Base-by-base conservation (phyloP, 2,329 filamentous ascomycete species). In the Calonectria henricotiae region DNA sequence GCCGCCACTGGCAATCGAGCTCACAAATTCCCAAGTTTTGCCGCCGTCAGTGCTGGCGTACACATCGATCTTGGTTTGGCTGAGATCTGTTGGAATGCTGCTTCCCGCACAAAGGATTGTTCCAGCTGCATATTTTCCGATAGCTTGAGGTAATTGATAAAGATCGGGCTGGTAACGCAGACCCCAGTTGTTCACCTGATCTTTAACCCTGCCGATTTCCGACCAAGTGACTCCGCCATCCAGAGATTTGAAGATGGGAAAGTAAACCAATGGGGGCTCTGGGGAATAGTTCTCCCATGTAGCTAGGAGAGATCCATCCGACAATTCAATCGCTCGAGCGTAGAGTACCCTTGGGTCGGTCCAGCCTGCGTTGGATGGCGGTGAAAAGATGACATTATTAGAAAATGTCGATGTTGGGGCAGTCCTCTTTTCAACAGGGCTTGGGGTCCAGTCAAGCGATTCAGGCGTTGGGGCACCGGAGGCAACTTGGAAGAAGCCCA, bases 161-260 rank as follows among this genome's bases (percentile, higher is more conserved):
- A 94, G 83, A 79, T 89, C 88, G 0, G 92, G 92, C 76, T 94
- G 92, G 76, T 93, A 93, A 35, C 90, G 87, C 65, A 93, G 79
- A 23, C 92, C 92, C 83, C 88, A 90, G 47, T 87, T 87, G 73
- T 92, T 91, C 35, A 88, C 89, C 60, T 88, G 85, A 77, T 94
- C 92, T 15, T 88, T 83, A 11, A 94, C 89, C 17, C 86, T 85
- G 5, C 90, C 89, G 61, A 92, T 83, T 77, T 92, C 87, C 17
- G 85, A 84, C 92, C 92, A 94, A 1, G 87, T 90, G 63, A 83
- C 77, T 13, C 89, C 89, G 41, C 84, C 81, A 76, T 91, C 88
- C n/a, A 76, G 81, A 44, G 86, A 89, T 71, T 83, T 80, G 75
- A 83, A 88, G 73, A 89, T 86, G 65, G 87, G 89, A 77, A 89